phyloP scores from a whole-genome alignment of 805 yeast species.

The Myxozyma kluyveri region DNA sequence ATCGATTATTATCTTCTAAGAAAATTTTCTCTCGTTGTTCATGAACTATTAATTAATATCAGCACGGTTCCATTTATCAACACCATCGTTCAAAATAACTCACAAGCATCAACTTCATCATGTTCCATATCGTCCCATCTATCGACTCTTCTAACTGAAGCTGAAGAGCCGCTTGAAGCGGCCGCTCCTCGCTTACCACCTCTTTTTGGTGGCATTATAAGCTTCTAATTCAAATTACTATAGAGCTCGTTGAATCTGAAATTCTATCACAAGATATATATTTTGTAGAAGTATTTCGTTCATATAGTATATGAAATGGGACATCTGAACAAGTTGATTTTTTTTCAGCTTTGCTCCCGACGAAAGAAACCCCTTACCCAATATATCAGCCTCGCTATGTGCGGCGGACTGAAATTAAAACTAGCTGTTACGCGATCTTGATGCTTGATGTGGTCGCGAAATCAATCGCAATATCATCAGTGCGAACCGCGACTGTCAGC shows the following conservation, averaged over 20 bases:
- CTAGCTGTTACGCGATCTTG: background rate
- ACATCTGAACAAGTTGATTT: no score
- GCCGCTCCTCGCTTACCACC: background rate
- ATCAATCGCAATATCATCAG: no score
- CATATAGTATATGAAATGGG: no score
- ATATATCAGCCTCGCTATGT: background rate
- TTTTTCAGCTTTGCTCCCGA: background rate
- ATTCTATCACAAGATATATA: no score
- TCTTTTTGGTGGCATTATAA: background rate
- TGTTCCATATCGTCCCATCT: conserved; percentile 33
- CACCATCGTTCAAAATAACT: conserved; percentile 5
- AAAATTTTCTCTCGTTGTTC: conserved; percentile 37
- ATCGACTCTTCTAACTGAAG: conserved; percentile 4
- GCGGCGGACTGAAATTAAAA: background rate
- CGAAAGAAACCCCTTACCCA: background rate
- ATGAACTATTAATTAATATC: conserved; percentile 31
- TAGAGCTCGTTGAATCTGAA: no score
- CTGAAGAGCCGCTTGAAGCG: background rate
- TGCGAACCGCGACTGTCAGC: no score
- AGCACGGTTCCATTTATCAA: background rate
- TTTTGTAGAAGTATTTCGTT: no score
- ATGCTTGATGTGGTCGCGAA: background rate
- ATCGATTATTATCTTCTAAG: conserved; percentile 26
- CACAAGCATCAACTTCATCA: conserved; percentile 38
- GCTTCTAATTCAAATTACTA: background rate